A percentile compares a stretch with the other conserved stretches of the same genome.
phyloP scores from a whole-genome alignment of 495 filamentous ascomycete genomes.

The Podospora appendiculata region DNA sequence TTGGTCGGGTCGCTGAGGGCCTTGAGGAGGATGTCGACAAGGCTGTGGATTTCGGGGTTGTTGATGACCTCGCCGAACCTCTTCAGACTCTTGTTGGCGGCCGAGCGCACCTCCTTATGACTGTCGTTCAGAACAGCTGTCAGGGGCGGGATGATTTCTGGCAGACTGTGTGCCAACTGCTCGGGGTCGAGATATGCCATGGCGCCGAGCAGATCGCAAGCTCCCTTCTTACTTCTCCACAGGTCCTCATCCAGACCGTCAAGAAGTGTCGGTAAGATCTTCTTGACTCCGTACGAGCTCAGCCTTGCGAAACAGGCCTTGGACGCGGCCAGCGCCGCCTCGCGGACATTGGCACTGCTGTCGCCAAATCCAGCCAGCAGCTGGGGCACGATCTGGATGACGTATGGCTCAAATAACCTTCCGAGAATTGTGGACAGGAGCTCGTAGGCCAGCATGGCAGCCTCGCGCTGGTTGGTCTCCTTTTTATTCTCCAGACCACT shows the following conservation, averaged over 20 bases:
- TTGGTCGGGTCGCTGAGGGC: constrained; percentile 96
- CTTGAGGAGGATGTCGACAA: constrained; percentile 87
- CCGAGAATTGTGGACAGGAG: constrained; percentile 79
- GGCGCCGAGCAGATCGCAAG: constrained; percentile 89
- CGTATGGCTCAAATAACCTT: constrained; percentile 87
- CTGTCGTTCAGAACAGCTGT: constrained; percentile 93
- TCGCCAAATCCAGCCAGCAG: constrained; percentile 87
- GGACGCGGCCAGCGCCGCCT: constrained; percentile 83
- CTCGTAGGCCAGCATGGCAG: constrained; percentile 84
- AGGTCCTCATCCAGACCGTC: constrained; percentile 91
- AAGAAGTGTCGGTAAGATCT: constrained; percentile 83
- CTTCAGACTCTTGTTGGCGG: constrained; percentile 92
- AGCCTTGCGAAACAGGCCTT: constrained; percentile 90
- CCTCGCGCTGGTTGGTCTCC: constrained; percentile 78
- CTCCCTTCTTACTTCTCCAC: constrained; percentile 97
- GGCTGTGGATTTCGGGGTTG: constrained; percentile 89
- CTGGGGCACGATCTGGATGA: constrained; percentile 91
- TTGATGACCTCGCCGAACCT: constrained; percentile 97
- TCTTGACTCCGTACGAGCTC: constrained; percentile 92
- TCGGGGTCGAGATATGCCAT: constrained; percentile 98
- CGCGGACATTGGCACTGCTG: constrained; percentile 76
- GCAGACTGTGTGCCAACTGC: constrained; percentile 83
- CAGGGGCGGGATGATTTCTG: constrained; percentile 92
- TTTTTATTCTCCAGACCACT: constrained; percentile 85
- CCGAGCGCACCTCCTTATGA: constrained; percentile 88